Evolutionary conservation across 176 grass and related monocot genomes (phyloP).

Genomic region (Eragrostis curvula): DNA sequence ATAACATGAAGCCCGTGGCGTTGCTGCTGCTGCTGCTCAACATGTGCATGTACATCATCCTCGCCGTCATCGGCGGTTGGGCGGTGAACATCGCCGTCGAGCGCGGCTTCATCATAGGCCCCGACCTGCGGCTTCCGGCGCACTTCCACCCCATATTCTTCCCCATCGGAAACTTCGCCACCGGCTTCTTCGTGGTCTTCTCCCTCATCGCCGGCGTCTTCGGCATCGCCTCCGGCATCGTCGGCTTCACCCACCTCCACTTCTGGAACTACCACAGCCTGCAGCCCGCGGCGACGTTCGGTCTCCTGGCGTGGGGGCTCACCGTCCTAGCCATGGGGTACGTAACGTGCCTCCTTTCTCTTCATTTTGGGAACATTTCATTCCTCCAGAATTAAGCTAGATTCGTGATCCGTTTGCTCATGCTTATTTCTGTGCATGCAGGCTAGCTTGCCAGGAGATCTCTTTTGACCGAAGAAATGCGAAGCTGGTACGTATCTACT

Average conservation of each 20-base stretch:
- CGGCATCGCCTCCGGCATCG: slow-evolving; percentile 62
- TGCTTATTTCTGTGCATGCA: too few relatives aligned
- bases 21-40: slow-evolving; percentile 72
- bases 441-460: slow-evolving; percentile 82
- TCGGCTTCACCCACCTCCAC: slow-evolving; percentile 65
- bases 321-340: slow-evolving; percentile 86
- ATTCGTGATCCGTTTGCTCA: too few relatives aligned
- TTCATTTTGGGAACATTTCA: too few relatives aligned
- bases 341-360: background rate
- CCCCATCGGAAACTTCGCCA: slow-evolving; percentile 89
- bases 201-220: slow-evolving; percentile 68
- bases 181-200: slow-evolving; percentile 92
- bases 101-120: slow-evolving; percentile 80
- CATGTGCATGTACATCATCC: slow-evolving; percentile 74
- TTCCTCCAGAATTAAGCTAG: too few relatives aligned
- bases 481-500: slow-evolving; percentile 55
- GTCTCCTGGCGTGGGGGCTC: slow-evolving; percentile 66
- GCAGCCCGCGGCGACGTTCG: slow-evolving; percentile 61
- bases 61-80: slow-evolving; percentile 81
- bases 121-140: slow-evolving; percentile 70
- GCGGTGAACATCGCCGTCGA: slow-evolving; percentile 69
- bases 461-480: slow-evolving; percentile 68
- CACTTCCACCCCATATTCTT: slow-evolving; percentile 88
- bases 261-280: slow-evolving; percentile 72
- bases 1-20: slow-evolving; percentile 53